Evolutionary conservation across 768 basidiomycete genomes (phyloP), one percentile per base, ranked within the genome.

Genomic region (Tricholoma bakamatsutake): DNA sequence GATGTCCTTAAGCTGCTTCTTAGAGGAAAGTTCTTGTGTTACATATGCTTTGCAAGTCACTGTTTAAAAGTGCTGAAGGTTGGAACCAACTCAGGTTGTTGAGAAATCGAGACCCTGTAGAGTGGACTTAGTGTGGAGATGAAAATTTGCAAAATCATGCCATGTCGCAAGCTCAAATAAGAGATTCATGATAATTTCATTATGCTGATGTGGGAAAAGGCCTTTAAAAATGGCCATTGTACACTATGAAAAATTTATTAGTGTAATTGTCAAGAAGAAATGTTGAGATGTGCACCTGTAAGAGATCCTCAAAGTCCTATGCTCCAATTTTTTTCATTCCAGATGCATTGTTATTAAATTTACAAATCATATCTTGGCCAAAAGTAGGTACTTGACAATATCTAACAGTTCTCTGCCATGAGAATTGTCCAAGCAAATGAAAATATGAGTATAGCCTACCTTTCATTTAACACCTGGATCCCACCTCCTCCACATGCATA

Each of bases 261-360:
- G 5, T 27, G 33, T 5, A 2, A 21, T 11, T 9, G 11, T 21
- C 28, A 17, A 35, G 34, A 35, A 9, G 34, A 35, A 35, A 9
- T 35, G 1, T 13, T n/a, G n/a, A n/a, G 13, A 35, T 9, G 2
- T 31, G 4, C 27, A 61, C 70, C 62, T 71, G 70, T 0, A 72
- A 56, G 3, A 71, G 33, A 11, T 73, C 67, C 33, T 69, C 65
- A 31, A 62, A 72, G 34, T 72, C 61, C 18, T 9, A 9, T 3
- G 21, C 42, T 9, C 8, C 42, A 10, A 63, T 37, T 5, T 69
- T 60, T 45, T 62, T 59, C 51, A 67, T 55, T 7, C 63, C 60
- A 0, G 64, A 60, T 0, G 66, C 57, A 37, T 67, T 66, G 0
- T 53, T 30, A 10, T 53, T 52, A 42, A 73, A 71, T 7, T 54